Conservation (phyloP, 805 yeast species). For the Candida broadrunensis region DNA sequence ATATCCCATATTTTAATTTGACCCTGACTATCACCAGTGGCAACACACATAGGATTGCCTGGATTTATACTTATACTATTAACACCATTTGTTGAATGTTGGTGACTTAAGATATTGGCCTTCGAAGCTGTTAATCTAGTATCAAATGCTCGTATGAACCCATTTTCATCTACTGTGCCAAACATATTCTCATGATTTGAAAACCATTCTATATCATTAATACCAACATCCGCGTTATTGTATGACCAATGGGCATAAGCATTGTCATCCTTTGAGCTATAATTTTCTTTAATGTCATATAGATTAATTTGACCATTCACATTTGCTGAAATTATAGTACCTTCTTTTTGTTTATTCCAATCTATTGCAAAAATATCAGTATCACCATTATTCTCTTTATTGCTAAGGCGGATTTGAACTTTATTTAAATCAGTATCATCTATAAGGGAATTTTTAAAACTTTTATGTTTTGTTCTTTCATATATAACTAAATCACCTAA, state of each 20-base stretch:
- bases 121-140: slow-evolving; percentile 27
- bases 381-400: slow-evolving; percentile 19
- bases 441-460: slow-evolving; percentile 22
- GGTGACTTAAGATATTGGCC: not conserved
- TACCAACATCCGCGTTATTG: slow-evolving; percentile 30
- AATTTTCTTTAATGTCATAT: slow-evolving; percentile 60
- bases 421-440: slow-evolving; percentile 29
- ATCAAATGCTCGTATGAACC: slow-evolving; percentile 51
- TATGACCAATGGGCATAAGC: not conserved
- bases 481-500: slow-evolving; percentile 64
- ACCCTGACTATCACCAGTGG: slow-evolving; percentile 67
- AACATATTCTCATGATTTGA: slow-evolving; percentile 59
- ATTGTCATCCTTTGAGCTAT: not conserved
- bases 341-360: slow-evolving; percentile 71
- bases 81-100: slow-evolving; percentile 33
- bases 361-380: slow-evolving; percentile 66
- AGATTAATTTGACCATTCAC: slow-evolving; percentile 61
- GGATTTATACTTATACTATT: slow-evolving; percentile 63
- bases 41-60: slow-evolving; percentile 52
- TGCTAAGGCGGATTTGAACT: slow-evolving; percentile 51
- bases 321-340: slow-evolving; percentile 57
- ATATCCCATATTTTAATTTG: slow-evolving; percentile 61
- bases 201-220: slow-evolving; percentile 74
- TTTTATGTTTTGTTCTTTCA: slow-evolving; percentile 78
- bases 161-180: slow-evolving; percentile 67